Conservation (phyloP, 805 yeast genomes). For the Metschnikowia picachoensis region DNA sequence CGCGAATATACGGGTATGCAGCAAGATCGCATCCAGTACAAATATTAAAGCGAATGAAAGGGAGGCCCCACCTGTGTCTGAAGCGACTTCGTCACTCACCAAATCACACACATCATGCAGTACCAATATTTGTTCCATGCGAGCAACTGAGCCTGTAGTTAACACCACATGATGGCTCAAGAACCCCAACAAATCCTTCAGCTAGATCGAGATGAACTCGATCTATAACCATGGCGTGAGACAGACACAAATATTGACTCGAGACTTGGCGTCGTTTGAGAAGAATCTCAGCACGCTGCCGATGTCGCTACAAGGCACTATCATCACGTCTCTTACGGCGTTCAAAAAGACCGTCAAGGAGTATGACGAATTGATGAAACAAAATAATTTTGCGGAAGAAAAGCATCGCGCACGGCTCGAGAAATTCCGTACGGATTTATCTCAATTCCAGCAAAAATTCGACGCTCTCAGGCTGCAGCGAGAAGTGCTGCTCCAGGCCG, state of each 20-base stretch:
- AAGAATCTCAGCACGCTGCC: constrained; percentile 65
- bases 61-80: too few relatives aligned
- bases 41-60: too few relatives aligned
- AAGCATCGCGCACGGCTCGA: constrained; percentile 50
- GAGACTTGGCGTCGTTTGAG: constrained; percentile 67
- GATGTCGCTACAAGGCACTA: constrained; percentile 69
- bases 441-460: constrained; percentile 48
- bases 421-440: constrained; percentile 49
- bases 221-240: constrained; percentile 86
- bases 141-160: not conserved
- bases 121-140: too few relatives aligned
- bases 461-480: constrained; percentile 52
- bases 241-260: constrained; percentile 69
- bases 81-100: too few relatives aligned
- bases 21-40: too few relatives aligned
- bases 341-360: constrained; percentile 74
- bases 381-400: constrained; percentile 53
- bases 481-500: constrained; percentile 47
- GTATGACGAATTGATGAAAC: constrained; percentile 53
- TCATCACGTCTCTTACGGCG: constrained; percentile 75
- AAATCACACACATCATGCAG: too few relatives aligned
- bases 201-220: constrained; percentile 52
- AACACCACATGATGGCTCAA: not conserved
- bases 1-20: too few relatives aligned
- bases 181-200: not conserved